Percentiles rank a stretch among this genome's conserved stretches.
Conservation (phyloP, 2,329 filamentous ascomycete species). For the Aspergillus arachidicola region DNA sequence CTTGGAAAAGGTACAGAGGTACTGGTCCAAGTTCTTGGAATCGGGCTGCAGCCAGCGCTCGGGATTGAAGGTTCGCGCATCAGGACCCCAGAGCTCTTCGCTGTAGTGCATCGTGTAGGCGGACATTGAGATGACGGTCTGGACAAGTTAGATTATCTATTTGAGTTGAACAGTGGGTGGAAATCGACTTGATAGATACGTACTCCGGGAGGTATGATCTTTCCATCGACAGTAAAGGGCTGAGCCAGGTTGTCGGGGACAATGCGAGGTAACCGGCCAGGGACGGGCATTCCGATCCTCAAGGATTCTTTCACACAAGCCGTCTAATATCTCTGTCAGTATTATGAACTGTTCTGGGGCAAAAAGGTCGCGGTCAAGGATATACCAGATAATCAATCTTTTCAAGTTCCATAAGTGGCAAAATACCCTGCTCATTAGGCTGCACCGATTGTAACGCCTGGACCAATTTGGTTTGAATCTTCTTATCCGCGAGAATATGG, state of each 20-base stretch:
- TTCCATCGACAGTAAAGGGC: constrained; percentile 6
- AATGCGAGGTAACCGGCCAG: constrained; percentile 13
- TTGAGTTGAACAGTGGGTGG: too few species aligned
- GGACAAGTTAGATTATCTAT: not conserved
- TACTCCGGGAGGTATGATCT: constrained; percentile 10
- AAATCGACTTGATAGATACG: not conserved
- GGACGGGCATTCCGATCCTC: constrained; percentile 9
- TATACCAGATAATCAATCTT: constrained; percentile 9
- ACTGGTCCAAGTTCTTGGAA: constrained; percentile 4
- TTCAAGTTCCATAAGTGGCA: constrained; percentile 3
- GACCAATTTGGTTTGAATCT: not conserved
- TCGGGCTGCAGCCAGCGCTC: constrained; percentile 7
- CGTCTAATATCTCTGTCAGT: not conserved
- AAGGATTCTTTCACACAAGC: constrained; percentile 16
- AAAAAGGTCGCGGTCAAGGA: not conserved
- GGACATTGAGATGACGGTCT: constrained; percentile 10
- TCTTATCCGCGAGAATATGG: not conserved
- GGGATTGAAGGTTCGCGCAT: constrained; percentile 7
- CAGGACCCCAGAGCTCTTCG: constrained; percentile 9
- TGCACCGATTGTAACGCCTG: not conserved
- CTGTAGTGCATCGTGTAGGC: constrained; percentile 11
- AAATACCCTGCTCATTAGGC: not conserved
- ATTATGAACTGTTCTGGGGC: not conserved
- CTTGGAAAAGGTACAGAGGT: not conserved
- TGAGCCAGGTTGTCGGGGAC: not conserved